Percentiles rank a stretch among this genome's conserved stretches.
phyloP scores from a whole-genome alignment of 2,329 filamentous ascomycete genomes.

The Phaeosphaeria sp. region DNA sequence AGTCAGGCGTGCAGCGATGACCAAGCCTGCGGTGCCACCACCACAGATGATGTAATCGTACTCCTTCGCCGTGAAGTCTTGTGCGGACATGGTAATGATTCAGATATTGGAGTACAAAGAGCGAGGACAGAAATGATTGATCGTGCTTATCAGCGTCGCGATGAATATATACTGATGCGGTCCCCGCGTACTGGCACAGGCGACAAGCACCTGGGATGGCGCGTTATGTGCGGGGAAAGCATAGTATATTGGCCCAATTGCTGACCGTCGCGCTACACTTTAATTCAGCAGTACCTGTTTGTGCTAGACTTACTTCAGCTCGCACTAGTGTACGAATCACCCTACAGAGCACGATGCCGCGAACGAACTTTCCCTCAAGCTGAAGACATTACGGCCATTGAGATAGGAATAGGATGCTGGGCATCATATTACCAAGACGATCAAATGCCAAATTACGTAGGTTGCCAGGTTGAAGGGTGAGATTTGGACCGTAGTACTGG shows the following conservation, averaged over 20 bases:
- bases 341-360: too few relatives aligned
- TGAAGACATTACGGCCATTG: too few relatives aligned
- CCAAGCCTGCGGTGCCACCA: slow-evolving; percentile 40
- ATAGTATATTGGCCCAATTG: neutral
- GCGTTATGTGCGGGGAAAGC: neutral
- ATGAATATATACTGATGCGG: neutral
- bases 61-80: slow-evolving; percentile 28
- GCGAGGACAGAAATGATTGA: neutral
- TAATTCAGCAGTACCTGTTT: too few relatives aligned
- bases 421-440: too few relatives aligned
- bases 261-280: too few relatives aligned
- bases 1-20: slow-evolving; percentile 35
- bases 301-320: too few relatives aligned
- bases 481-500: too few relatives aligned
- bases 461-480: too few relatives aligned
- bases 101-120: neutral
- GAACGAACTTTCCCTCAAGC: too few relatives aligned
- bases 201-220: neutral
- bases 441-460: too few relatives aligned
- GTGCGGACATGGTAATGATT: slow-evolving; percentile 23
- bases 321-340: too few relatives aligned
- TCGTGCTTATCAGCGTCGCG: neutral
- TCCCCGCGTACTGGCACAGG: neutral
- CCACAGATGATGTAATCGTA: slow-evolving; percentile 37
- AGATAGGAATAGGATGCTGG: too few relatives aligned